Evolutionary conservation across 768 basidiomycete genomes (phyloP).

Genomic region (Boletus rubescentipes): DNA sequence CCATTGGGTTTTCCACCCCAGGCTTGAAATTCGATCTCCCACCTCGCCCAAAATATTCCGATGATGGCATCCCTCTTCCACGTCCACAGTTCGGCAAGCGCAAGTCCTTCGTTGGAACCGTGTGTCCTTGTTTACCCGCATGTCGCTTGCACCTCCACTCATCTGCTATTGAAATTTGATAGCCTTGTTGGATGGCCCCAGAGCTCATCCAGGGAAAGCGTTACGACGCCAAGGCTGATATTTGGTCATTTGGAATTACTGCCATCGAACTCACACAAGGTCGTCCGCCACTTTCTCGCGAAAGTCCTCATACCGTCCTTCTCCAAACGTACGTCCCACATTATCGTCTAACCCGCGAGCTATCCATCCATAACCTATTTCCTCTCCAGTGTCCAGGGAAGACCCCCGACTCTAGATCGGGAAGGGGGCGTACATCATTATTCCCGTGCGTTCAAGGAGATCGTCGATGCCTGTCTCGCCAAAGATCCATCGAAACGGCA

Average conservation of each 20-base stretch:
- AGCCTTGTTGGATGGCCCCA: slow-evolving; percentile 98
- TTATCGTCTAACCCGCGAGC: neutral
- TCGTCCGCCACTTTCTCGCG: slow-evolving; percentile 78
- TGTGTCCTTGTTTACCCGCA: slow-evolving; percentile 32
- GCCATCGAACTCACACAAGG: slow-evolving; percentile 88
- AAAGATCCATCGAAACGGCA: slow-evolving; percentile 84
- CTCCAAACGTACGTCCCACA: slow-evolving; percentile 60
- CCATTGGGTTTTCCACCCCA: slow-evolving; percentile 23
- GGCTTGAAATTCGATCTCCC: slow-evolving; percentile 38
- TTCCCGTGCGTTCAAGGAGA: slow-evolving; percentile 78
- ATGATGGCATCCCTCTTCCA: slow-evolving; percentile 1
- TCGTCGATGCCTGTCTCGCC: slow-evolving; percentile 76
- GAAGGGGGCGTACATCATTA: slow-evolving; percentile 72
- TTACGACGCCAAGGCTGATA: slow-evolving; percentile 87
- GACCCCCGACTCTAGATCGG: slow-evolving; percentile 74
- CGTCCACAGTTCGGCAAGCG: slow-evolving; percentile 68
- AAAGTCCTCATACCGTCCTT: slow-evolving; percentile 70
- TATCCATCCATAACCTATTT: neutral
- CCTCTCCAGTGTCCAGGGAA: slow-evolving; percentile 62
- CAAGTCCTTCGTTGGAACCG: slow-evolving; percentile 91
- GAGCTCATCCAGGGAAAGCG: slow-evolving; percentile 83
- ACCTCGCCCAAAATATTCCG: slow-evolving; percentile 5
- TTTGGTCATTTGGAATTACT: slow-evolving; percentile 98
- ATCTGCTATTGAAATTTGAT: neutral
- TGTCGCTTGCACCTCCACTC: neutral